Percentiles rank a stretch among this genome's conserved stretches.
These are phyloP conservation scores for Marchantia polymorpha DNA, from an alignment of 225 moss, liverwort and hornwort genomes.

Conservation along the genomic window DNA sequence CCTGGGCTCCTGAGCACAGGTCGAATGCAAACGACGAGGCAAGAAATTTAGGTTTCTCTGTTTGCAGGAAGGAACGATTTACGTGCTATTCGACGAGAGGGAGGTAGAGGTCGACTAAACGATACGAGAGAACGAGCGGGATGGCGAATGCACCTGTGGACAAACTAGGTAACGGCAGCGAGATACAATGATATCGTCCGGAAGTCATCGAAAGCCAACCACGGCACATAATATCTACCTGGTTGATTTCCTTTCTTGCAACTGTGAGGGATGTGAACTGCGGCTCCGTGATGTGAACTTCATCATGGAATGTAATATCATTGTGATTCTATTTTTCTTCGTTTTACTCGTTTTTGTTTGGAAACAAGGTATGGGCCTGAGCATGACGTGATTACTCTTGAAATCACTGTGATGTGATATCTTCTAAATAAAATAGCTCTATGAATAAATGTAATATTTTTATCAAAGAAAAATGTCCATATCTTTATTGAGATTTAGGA, in stretches of 20 bases:
- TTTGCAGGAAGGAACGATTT: not conserved
- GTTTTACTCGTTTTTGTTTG: too few species aligned
- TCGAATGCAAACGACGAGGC: not conserved
- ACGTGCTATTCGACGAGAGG: not conserved
- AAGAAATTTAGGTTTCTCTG: not conserved
- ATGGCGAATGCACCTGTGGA: not conserved
- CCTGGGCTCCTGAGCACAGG: not conserved
- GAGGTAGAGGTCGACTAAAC: not conserved
- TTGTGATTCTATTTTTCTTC: too few species aligned
- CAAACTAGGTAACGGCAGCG: not conserved
- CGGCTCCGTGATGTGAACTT: too few species aligned
- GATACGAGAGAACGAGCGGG: conserved; percentile 1
- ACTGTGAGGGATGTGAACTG: not conserved
- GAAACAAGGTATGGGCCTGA: too few species aligned
- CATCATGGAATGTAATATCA: too few species aligned
- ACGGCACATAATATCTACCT: not conserved
- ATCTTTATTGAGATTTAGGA: too few species aligned
- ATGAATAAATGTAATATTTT: too few species aligned
- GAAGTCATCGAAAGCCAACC: not conserved
- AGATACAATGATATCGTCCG: not conserved
- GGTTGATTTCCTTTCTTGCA: not conserved
- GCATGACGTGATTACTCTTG: too few species aligned
- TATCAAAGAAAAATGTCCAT: too few species aligned
- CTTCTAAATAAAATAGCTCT: too few species aligned
- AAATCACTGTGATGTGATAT: too few species aligned